Evolutionary conservation across 2,329 filamentous ascomycete species (phyloP).

Genomic region (Aureobasidium sp.): DNA sequence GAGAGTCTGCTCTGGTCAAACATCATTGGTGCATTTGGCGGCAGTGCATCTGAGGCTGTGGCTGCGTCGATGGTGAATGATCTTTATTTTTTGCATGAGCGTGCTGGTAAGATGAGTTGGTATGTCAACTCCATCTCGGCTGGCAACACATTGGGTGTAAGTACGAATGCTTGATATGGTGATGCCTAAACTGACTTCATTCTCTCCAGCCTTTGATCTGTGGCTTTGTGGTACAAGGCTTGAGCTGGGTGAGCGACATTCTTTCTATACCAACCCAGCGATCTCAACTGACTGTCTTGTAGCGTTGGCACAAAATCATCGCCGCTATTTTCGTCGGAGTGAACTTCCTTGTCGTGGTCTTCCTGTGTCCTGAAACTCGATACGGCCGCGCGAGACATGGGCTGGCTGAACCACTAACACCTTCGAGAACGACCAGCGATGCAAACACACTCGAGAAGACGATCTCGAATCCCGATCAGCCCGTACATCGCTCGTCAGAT

Average conservation of each 20-base stretch:
- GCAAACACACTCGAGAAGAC: slow-evolving; percentile 14
- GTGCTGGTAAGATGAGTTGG: slow-evolving; percentile 28
- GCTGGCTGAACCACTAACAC: neutral
- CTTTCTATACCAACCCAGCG: neutral
- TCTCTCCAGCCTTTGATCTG: slow-evolving; percentile 27
- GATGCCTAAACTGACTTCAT: neutral
- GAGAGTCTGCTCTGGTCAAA: slow-evolving; percentile 37
- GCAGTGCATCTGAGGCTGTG: slow-evolving; percentile 37
- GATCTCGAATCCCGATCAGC: slow-evolving; percentile 12
- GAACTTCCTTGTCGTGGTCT: slow-evolving; percentile 29
- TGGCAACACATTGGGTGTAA: slow-evolving; percentile 29
- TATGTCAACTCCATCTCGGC: slow-evolving; percentile 35
- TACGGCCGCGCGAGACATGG: slow-evolving; percentile 21
- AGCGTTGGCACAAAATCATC: slow-evolving; percentile 34
- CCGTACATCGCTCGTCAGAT: neutral
- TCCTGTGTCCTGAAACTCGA: slow-evolving; percentile 31
- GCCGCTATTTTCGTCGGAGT: slow-evolving; percentile 23
- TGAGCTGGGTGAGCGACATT: slow-evolving; percentile 23
- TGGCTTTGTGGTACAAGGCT: slow-evolving; percentile 31
- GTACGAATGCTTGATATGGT: neutral
- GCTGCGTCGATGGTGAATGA: slow-evolving; percentile 33
- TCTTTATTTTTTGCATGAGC: slow-evolving; percentile 27
- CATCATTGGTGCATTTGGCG: slow-evolving; percentile 38
- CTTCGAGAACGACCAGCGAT: neutral
- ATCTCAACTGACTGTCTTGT: neutral